Evolutionary conservation across 73 alveolate genomes (phyloP).

Genomic region (Uronychia binucleata): DNA sequence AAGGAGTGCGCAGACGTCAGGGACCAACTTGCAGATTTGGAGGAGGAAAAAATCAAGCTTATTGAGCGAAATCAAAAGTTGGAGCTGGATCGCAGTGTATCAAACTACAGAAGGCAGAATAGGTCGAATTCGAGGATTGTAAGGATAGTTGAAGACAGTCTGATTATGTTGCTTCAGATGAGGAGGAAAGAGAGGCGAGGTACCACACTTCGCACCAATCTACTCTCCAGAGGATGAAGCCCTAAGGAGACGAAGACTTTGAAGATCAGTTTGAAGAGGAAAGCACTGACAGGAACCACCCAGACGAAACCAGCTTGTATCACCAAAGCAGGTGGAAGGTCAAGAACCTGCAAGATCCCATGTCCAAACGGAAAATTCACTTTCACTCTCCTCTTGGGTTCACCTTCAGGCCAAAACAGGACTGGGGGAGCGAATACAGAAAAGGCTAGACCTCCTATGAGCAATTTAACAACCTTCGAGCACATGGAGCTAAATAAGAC

Average conservation of each 20-base stretch:
- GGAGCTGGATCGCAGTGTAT: background rate
- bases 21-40: background rate
- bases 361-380: too few species aligned
- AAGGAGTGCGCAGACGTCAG: background rate
- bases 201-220: background rate
- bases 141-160: background rate
- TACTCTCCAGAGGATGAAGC: background rate
- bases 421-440: too few species aligned
- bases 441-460: too few species aligned
- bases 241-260: background rate
- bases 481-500: too few species aligned
- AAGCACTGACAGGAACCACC: background rate
- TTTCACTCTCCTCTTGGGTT: too few species aligned
- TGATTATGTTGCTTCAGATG: background rate
- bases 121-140: background rate
- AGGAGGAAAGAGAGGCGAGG: background rate
- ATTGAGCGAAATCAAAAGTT: background rate
- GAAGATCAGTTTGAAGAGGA: background rate
- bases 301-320: too few species aligned
- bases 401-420: too few species aligned
- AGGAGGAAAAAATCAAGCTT: background rate
- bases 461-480: too few species aligned
- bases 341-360: background rate
- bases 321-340: too few species aligned
- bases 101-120: background rate